Conservation (phyloP, 306 rosid species). For the Abrus pulchellus region DNA sequence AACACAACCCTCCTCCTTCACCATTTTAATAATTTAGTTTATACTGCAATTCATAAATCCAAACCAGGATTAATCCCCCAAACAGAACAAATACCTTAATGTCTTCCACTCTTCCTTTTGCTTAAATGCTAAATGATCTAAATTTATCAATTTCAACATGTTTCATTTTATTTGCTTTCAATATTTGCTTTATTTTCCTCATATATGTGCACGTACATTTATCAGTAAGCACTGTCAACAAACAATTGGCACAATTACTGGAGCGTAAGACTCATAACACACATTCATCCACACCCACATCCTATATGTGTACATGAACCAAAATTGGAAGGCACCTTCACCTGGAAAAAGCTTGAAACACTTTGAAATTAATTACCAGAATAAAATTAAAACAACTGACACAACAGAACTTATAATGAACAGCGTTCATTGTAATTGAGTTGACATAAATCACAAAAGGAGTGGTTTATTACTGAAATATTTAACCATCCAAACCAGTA, state of each 20-base stretch:
- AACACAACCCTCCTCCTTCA: too few relatives aligned
- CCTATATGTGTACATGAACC: not conserved
- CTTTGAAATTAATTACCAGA: not conserved
- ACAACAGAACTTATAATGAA: not conserved
- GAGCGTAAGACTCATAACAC: not conserved
- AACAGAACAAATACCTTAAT: not conserved
- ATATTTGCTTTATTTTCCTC: not conserved
- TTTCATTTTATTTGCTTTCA: not conserved
- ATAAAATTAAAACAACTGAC: constrained; percentile 3
- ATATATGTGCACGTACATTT: not conserved
- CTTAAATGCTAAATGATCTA: not conserved
- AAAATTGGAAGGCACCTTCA: constrained; percentile 8
- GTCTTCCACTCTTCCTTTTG: not conserved
- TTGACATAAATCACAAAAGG: not conserved
- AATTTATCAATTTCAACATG: not conserved
- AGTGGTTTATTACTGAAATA: constrained; percentile 16
- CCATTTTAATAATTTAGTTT: not conserved
- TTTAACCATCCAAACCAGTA: constrained; percentile 19
- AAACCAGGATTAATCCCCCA: not conserved
- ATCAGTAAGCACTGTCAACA: not conserved
- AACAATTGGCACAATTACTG: not conserved
- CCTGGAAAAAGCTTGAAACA: not conserved
- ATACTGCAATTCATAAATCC: not conserved
- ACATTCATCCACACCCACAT: not conserved
- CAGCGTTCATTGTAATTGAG: not conserved